phyloP scores from a whole-genome alignment of 805 yeast species.

The Saturnispora ahearnii region DNA sequence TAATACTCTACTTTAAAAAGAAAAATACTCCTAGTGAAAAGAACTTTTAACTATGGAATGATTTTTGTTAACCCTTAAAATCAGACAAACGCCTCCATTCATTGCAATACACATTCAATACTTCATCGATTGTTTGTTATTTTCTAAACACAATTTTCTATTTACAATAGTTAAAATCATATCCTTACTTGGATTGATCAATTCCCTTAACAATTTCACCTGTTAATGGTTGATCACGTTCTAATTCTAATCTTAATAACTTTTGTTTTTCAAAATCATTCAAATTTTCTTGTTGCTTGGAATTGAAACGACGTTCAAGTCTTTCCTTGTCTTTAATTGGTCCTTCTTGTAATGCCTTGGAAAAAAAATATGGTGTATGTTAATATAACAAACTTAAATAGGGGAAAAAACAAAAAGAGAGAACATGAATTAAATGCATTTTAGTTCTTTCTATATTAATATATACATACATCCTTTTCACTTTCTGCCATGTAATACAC shows the following conservation, averaged over 20 bases:
- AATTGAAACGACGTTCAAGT: conserved; percentile 35
- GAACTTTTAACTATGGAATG: no score
- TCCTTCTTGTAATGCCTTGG: conserved; percentile 63
- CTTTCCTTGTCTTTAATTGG: conserved; percentile 78
- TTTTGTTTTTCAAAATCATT: conserved; percentile 60
- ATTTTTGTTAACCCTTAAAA: no score
- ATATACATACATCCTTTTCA: conserved; percentile 48
- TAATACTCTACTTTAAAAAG: no score
- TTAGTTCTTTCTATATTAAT: no score
- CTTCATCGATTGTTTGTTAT: no score
- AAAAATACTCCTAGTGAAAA: no score
- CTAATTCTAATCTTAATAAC: conserved; percentile 47
- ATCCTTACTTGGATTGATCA: conserved; percentile 16
- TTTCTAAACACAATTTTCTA: background rate
- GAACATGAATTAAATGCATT: no score
- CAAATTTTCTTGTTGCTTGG: conserved; percentile 45
- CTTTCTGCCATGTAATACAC: conserved; percentile 62
- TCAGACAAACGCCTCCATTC: no score
- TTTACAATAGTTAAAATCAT: background rate
- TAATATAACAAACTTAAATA: no score
- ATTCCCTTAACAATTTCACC: conserved; percentile 41
- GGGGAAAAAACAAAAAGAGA: background rate
- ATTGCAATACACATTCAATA: no score
- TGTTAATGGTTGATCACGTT: conserved; percentile 53
- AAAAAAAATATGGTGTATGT: no score